Evolutionary conservation across 176 grass and related monocot genomes (phyloP), one percentile per base, ranked within the genome.

Genomic region (Triticum timopheevii): DNA sequence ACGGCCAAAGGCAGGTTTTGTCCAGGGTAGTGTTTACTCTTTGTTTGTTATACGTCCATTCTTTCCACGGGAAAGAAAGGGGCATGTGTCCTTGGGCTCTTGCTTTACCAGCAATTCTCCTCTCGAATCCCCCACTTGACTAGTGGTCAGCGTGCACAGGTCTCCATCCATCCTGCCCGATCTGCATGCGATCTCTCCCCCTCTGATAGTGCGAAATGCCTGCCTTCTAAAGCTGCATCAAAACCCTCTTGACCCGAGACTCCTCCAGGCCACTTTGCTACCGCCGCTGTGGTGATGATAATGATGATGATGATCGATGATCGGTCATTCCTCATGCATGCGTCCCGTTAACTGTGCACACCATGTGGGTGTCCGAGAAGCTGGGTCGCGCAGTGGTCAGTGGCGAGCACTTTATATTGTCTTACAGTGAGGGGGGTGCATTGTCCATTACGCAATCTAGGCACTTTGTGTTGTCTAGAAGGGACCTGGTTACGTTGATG

Each of bases 51-150:
- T 22, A 3, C 6, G 23, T 70, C 78, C 1, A 72, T 90, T 90
- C 84, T 90, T 90, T 86, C 63, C 68, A 87, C 8, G 80, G 49
- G 45, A 27, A 87, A 80, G 7, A 87, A 80, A 84, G 67, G 33
- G 80, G 17, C 54, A 22, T 22, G 17, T 58, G 36, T 62, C 61
- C 79, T 62, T 70, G 25, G 17, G 30, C 77, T 76, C 45, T 54
- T 61, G 23, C 77, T 61, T 82, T 76, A 6, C 49, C 2, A 47
- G 7, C 78, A 1, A 28, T 9, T 44, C 13, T 65, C 17, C 34
- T 38, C 50, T 64, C 38, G 74, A 64, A 77, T 22, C 25, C 44
- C 22, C 17, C 30, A 5, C 23, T 0, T 23, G 40, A 76, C 58
- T 69, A 74, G 78, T 67, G 74, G 38, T 84, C 74, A 79, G 84